These are phyloP conservation scores for Vaccinium myrtillus DNA, from an alignment of 148 eudicot genomes.

Conservation along the genomic window DNA sequence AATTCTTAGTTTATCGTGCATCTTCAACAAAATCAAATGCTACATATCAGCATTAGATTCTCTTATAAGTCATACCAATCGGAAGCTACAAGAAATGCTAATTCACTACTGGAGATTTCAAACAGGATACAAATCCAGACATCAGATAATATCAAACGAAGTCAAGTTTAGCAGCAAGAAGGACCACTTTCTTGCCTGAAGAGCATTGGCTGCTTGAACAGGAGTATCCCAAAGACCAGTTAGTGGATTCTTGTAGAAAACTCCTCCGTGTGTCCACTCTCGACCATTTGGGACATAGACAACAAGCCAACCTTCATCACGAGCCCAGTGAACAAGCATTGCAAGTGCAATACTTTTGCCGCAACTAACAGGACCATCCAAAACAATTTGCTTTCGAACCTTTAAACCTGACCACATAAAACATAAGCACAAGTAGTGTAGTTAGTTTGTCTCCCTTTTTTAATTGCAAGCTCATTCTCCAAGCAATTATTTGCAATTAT, in stretches of 20 bases:
- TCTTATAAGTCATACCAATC: background rate
- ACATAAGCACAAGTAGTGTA: constrained; percentile 16
- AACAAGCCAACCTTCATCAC: constrained; percentile 95
- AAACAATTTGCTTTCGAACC: constrained; percentile 70
- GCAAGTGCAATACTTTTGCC: constrained; percentile 96
- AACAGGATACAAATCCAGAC: background rate
- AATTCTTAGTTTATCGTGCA: background rate
- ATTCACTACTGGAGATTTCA: background rate
- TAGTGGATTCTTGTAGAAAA: constrained; percentile 66
- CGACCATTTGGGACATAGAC: constrained; percentile 75
- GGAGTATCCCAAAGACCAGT: constrained; percentile 98
- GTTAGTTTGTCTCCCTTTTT: background rate
- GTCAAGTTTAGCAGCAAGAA: background rate
- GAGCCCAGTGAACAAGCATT: constrained; percentile 98
- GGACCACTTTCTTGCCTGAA: constrained; percentile 54
- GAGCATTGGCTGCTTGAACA: constrained; percentile 72
- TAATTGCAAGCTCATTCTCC: background rate
- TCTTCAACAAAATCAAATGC: constrained; percentile 7
- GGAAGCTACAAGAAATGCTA: background rate
- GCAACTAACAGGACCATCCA: constrained; percentile 90
- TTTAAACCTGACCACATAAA: constrained; percentile 56
- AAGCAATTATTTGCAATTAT: background rate
- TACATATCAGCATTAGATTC: background rate
- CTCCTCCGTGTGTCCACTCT: constrained; percentile 93
- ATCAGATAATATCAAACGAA: background rate